Evolutionary conservation across 352 stramenopile genomes (phyloP).

Genomic region (Globisporangium mamillatum): DNA sequence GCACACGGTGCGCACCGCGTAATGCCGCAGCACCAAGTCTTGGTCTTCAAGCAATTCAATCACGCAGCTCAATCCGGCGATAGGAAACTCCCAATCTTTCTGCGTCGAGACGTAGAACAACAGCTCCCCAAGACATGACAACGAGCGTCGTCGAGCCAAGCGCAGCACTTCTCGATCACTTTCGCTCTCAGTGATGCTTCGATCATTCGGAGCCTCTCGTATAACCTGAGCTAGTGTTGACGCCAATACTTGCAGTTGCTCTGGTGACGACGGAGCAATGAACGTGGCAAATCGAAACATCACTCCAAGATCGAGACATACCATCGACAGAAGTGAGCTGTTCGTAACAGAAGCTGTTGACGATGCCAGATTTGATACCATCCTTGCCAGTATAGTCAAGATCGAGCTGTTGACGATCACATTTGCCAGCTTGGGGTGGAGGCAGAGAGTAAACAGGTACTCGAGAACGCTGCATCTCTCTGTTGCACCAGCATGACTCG

Average conservation of each 20-base stretch:
- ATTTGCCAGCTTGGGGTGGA: slow-evolving; percentile 58
- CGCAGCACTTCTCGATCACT: slow-evolving; percentile 3
- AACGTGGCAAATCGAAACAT: slow-evolving; percentile 73
- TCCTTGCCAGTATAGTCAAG: slow-evolving; percentile 53
- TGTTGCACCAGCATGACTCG: slow-evolving; percentile 11
- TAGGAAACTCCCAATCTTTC: slow-evolving; percentile 36
- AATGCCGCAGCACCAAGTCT: slow-evolving; percentile 46
- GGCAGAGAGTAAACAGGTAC: slow-evolving; percentile 60
- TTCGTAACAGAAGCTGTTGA: background rate
- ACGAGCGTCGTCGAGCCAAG: slow-evolving; percentile 11
- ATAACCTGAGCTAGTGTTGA: slow-evolving; percentile 29
- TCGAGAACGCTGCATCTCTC: slow-evolving; percentile 51
- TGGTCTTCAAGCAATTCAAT: slow-evolving; percentile 36
- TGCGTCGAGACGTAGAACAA: slow-evolving; percentile 75
- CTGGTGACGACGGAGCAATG: slow-evolving; percentile 53
- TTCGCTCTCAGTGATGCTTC: background rate
- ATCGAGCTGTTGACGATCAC: slow-evolving; percentile 85
- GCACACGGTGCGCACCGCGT: slow-evolving; percentile 48
- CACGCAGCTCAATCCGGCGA: slow-evolving; percentile 29
- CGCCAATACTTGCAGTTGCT: slow-evolving; percentile 56
- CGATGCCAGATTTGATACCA: slow-evolving; percentile 26
- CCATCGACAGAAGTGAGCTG: slow-evolving; percentile 31
- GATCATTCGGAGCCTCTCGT: background rate
- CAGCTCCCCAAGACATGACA: slow-evolving; percentile 66
- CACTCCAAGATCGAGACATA: slow-evolving; percentile 60